Conservation (phyloP, 768 basidiomycete genomes). For the Boletus huronensis region DNA sequence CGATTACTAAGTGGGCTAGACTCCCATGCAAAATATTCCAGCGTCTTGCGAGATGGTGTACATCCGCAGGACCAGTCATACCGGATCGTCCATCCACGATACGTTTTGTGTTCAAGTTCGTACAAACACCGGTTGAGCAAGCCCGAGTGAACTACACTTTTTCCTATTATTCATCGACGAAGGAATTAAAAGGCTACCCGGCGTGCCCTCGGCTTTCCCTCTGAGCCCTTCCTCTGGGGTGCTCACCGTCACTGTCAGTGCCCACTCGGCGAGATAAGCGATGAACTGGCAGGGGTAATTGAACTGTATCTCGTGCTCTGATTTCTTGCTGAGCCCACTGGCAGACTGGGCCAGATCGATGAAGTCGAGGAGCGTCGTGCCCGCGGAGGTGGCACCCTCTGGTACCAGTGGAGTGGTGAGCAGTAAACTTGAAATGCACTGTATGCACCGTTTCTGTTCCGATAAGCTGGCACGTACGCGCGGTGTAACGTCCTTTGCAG, state of each 20-base stretch:
- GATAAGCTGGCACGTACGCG: not conserved
- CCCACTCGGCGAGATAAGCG: slow-evolving; percentile 5
- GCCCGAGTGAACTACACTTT: too few relatives aligned
- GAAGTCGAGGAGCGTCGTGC: slow-evolving; percentile 2
- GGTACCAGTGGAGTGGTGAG: slow-evolving; percentile 1
- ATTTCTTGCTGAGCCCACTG: too few relatives aligned
- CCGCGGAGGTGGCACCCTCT: not conserved
- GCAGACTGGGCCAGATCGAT: not conserved
- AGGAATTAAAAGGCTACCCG: too few relatives aligned
- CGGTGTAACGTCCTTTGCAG: not conserved
- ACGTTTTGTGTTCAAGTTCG: too few relatives aligned
- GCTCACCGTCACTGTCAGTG: too few relatives aligned
- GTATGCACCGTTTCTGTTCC: not conserved
- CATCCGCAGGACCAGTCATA: too few relatives aligned
- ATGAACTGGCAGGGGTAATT: slow-evolving; percentile 7
- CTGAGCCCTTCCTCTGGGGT: not conserved
- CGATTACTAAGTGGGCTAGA: not conserved
- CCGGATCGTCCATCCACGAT: not conserved
- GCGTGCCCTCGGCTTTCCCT: not conserved
- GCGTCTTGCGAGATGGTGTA: too few relatives aligned
- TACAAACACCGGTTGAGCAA: too few relatives aligned
- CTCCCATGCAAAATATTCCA: too few relatives aligned
- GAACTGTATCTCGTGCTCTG: not conserved
- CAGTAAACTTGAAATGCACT: not conserved
- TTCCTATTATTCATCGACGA: too few relatives aligned